Base-by-base conservation (phyloP, 192 early-diverging fungal genomes). In the Umbelopsis ramanniana region DNA sequence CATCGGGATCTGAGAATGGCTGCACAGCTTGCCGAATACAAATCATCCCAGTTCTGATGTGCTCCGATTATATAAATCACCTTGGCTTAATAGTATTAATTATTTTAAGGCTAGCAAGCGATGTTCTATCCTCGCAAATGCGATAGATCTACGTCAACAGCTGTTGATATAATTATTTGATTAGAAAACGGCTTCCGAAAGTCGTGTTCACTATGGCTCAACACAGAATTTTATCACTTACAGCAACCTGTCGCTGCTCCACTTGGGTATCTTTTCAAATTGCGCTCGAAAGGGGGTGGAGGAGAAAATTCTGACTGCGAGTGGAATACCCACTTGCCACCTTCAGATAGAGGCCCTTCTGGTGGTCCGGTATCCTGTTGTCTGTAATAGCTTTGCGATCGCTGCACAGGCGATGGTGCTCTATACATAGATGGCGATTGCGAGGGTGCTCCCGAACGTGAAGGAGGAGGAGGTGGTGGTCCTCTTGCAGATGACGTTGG, bases 301-400 rank as follows among this genome's bases (percentile, higher is more conserved):
- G 77, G 22, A 47, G 77, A 73, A 38, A 79, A 79, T n/a, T 79
- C 77, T 33, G 40, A 66, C 45, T 79, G 77, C 1, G 77, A 79
- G 53, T 79, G 77, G 45, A 79, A 79, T 9, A 73, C 74, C 77
- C 77, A 79, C 26, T 69, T 69, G n/a, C 77, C 77, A 23, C 73
- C 77, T 69, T 79, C 77, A 15, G 77, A 74, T 46, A 71, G 72
- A 23, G 77, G 73, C 22, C 73, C 73, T 50, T 79, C 77, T 50
- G 77, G 77, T 37, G 57, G 57, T 3, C 57, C 57, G 1, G 11
- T 19, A 37, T 63, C 57, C 15, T 63, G 33, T 35, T 26, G 26
- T 4, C 57, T 35, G n/a, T 63, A 52, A 74, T 63, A 37, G 74
- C 60, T 52, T 71, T 70, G 23, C 67, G 37, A 35, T 22, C 71